Base-by-base conservation (phyloP, 2,329 filamentous ascomycete species). In the Colletotrichum orbiculare region DNA sequence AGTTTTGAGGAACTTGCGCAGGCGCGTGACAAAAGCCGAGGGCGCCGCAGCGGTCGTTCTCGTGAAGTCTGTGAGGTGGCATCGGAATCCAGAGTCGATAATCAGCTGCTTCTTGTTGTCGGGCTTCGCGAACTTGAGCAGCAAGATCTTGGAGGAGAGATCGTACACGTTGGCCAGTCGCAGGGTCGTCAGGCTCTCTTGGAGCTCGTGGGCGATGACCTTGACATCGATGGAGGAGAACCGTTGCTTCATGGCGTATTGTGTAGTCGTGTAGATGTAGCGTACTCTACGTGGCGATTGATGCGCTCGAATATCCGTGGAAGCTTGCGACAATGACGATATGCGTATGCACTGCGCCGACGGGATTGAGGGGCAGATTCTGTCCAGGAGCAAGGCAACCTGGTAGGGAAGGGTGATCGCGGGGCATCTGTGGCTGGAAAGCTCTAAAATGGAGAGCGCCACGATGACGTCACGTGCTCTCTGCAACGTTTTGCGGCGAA, bases 111-210 rank as follows among this genome's bases (percentile, higher is more conserved):
- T 91, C 78, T 94, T 94, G 70, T 90, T 87, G 73, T 95, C 90
- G 47, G 95, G 93, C 76, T 96, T 97, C 60, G 94, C 89, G 75
- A 99, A 96, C 76, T 97, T 98, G 78, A 99, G 87, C 34, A 98
- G 89, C 74, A 98, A 93, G 74, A 98, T 97, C 75, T 95, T 94
- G 69, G 94, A 94, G 68, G 93, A 97, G 65, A 99, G 88, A 77
- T 99, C 96, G 81, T 99, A 98, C 76, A 97, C 90, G 75, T 99
- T 99, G 68, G 92, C 89, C 54, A 98, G 87, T 68, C 96, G 92
- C 67, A 98, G 85, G 64, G 88, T 88, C 64, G 91, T 87, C 58
- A 99, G 85, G 69, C 85, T 87, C 68, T 87, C 83, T 65, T 93
- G 90, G 68, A 99, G 91, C 85, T 99, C 96, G 76, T 97, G 93